Conservation (phyloP, 1,284 basidiomycete species). For the Leucoagaricus sp. region DNA sequence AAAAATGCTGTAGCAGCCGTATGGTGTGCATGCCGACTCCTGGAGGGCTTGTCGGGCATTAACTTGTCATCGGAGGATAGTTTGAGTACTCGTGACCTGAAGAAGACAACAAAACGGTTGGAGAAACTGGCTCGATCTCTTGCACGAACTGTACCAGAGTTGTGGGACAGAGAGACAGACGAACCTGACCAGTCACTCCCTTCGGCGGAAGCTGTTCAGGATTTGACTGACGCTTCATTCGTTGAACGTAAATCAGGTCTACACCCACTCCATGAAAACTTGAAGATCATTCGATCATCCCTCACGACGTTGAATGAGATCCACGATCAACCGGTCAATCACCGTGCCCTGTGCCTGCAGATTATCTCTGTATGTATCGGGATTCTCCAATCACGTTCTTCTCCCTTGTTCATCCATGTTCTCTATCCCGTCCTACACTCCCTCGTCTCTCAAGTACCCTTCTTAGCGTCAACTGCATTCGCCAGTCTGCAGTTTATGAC, state of each 20-base stretch:
- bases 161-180: slow-evolving; percentile 62
- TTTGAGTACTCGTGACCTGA: slow-evolving; percentile 22
- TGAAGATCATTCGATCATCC: slow-evolving; percentile 38
- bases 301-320: slow-evolving; percentile 11
- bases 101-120: slow-evolving; percentile 45
- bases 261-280: slow-evolving; percentile 40
- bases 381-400: slow-evolving; percentile 67
- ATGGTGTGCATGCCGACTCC: slow-evolving; percentile 78
- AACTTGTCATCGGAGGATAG: slow-evolving; percentile 36
- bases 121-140: slow-evolving; percentile 68
- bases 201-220: slow-evolving; percentile 5
- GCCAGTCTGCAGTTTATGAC: slow-evolving; percentile 73
- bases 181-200: slow-evolving; percentile 21
- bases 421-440: slow-evolving; percentile 87
- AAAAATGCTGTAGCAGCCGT: slow-evolving; percentile 67
- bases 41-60: slow-evolving; percentile 69
- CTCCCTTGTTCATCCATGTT: slow-evolving; percentile 72
- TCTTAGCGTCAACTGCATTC: slow-evolving; percentile 72
- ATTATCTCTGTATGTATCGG: slow-evolving; percentile 70
- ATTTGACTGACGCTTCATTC: slow-evolving; percentile 22
- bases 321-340: slow-evolving; percentile 50
- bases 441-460: slow-evolving; percentile 66
- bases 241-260: slow-evolving; percentile 61
- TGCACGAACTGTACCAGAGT: slow-evolving; percentile 61
- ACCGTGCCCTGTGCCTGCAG: slow-evolving; percentile 67